Conservation (phyloP, 139 green algal species). For the Chlorella sp. region DNA sequence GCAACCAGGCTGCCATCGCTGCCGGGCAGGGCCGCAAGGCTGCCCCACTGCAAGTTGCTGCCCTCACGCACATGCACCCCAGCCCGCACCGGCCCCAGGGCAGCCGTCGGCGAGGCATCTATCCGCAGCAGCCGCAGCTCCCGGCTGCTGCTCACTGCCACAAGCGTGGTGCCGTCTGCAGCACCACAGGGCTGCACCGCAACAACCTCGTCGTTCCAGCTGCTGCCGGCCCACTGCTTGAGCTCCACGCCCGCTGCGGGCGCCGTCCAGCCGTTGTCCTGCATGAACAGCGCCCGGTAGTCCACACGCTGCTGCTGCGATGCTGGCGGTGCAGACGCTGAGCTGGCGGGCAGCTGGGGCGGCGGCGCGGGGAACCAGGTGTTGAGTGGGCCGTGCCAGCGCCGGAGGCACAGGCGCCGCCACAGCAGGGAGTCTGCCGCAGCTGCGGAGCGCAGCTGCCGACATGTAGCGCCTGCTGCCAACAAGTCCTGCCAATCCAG, state of each 20-base stretch:
- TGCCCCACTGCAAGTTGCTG: conserved; percentile 2
- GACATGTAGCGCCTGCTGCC: not conserved
- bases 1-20: conserved; percentile 12
- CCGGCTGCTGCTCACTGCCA: conserved; percentile 1
- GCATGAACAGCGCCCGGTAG: conserved; percentile 1
- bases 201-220: conserved; percentile 6
- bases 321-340: not conserved
- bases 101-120: not conserved
- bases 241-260: not conserved
- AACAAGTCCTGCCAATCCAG: not conserved
- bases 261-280: conserved; percentile 18
- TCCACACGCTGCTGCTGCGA: not conserved
- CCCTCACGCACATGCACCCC: not conserved
- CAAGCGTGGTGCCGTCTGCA: not conserved
- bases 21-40: not conserved
- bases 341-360: not conserved
- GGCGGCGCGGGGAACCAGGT: not conserved
- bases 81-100: not conserved
- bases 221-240: not conserved
- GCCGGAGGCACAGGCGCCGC: conserved; percentile 1
- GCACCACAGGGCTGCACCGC: not conserved
- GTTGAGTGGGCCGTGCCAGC: conserved; percentile 18
- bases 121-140: conserved; percentile 17
- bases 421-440: not conserved
- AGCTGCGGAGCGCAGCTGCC: not conserved